These are phyloP conservation scores for Emergomyces pasteurianus DNA, from an alignment of 2,329 filamentous ascomycete genomes.

Conservation along the genomic window DNA sequence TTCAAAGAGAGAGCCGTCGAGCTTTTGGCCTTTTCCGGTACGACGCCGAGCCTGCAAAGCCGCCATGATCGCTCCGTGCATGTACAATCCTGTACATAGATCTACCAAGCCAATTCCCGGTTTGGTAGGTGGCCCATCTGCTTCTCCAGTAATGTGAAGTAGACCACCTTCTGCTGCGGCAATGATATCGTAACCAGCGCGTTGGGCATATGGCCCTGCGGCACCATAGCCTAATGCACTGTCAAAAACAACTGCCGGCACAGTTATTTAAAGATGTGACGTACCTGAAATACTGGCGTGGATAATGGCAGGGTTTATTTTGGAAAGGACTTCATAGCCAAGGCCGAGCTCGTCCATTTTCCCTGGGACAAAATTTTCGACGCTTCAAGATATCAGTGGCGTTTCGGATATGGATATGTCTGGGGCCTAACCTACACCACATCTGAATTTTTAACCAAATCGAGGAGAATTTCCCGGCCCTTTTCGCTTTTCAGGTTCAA, in stretches of 20 bases:
- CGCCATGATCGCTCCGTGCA: conserved; percentile 35
- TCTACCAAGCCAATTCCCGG: conserved; percentile 35
- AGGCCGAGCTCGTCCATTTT: conserved; percentile 31
- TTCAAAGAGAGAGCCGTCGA: conserved; percentile 37
- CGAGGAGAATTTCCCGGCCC: conserved; percentile 22
- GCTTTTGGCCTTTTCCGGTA: conserved; percentile 31
- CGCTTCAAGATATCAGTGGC: conserved; percentile 9
- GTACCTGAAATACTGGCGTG: conserved; percentile 33
- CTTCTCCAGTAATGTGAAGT: conserved; percentile 34
- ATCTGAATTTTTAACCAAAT: conserved; percentile 27
- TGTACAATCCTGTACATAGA: conserved; percentile 35
- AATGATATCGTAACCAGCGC: conserved; percentile 37
- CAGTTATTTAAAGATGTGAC: neutral
- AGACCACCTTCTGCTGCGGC: conserved; percentile 33
- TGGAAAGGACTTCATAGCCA: conserved; percentile 27
- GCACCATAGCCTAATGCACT: conserved; percentile 24
- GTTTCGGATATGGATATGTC: neutral
- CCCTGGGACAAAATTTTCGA: conserved; percentile 36
- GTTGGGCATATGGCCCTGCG: conserved; percentile 29
- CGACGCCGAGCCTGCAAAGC: conserved; percentile 28
- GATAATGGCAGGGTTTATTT: conserved; percentile 30
- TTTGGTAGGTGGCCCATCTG: conserved; percentile 28
- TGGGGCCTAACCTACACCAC: conserved; percentile 23
- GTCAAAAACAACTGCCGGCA: neutral
- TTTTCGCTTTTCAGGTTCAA: conserved; percentile 20